Evolutionary conservation across 2,329 filamentous ascomycete genomes (phyloP).

Genomic region (Botrytis cinerea): DNA sequence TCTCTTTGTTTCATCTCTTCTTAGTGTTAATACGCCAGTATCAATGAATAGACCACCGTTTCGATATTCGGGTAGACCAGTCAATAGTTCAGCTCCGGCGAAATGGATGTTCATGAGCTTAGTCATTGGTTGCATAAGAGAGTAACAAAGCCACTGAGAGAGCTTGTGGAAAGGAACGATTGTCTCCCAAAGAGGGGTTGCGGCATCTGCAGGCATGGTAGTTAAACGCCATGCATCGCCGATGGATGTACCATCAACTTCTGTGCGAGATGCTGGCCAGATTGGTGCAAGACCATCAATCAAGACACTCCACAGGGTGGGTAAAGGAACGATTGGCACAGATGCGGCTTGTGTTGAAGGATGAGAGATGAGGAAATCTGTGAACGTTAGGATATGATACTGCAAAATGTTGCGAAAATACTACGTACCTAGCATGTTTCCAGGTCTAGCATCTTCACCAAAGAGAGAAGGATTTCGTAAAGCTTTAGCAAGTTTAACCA

Average conservation of each 20-base stretch:
- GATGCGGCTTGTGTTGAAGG: constrained; percentile 87
- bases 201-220: constrained; percentile 63
- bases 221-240: constrained; percentile 94
- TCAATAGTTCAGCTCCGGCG: constrained; percentile 77
- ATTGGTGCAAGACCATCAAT: constrained; percentile 85
- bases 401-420: constrained; percentile 36
- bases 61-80: constrained; percentile 86
- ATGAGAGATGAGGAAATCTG: constrained; percentile 91
- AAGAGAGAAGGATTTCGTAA: constrained; percentile 81
- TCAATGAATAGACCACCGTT: constrained; percentile 89
- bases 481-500: constrained; percentile 74
- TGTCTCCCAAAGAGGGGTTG: constrained; percentile 69
- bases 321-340: constrained; percentile 81
- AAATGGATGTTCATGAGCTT: constrained; percentile 79
- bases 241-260: constrained; percentile 81
- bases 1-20: constrained; percentile 66
- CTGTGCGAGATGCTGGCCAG: constrained; percentile 85
- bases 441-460: constrained; percentile 79
- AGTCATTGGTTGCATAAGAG: constrained; percentile 88
- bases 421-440: constrained; percentile 85
- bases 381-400: constrained; percentile 33
- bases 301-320: constrained; percentile 86
- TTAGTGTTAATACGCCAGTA: constrained; percentile 77
- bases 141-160: constrained; percentile 93
- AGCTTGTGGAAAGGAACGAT: constrained; percentile 93